These are phyloP conservation scores for Colletotrichum abscissum DNA, from an alignment of 2,329 filamentous ascomycete species.

Conservation along the genomic window DNA sequence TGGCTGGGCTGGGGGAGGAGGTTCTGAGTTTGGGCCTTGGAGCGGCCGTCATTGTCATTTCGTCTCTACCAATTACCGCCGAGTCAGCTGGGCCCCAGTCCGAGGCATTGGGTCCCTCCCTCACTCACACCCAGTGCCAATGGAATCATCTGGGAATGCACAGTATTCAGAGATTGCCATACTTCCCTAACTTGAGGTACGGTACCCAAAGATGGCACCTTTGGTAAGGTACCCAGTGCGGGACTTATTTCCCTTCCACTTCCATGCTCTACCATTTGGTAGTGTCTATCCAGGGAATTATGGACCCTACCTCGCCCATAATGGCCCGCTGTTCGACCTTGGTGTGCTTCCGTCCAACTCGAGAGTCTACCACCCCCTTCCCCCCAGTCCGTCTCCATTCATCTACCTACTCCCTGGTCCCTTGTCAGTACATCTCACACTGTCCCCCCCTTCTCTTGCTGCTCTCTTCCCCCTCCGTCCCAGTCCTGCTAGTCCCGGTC, in stretches of 20 bases:
- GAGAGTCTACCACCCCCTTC: not conserved
- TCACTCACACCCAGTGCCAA: not conserved
- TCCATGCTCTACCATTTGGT: not conserved
- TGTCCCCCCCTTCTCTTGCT: not conserved
- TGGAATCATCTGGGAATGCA: not conserved
- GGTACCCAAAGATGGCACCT: not conserved
- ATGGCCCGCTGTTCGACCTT: not conserved
- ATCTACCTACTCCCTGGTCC: not conserved
- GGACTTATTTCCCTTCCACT: too few relatives aligned
- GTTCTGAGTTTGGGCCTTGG: constrained; percentile 12
- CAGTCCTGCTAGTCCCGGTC: constrained; percentile 11
- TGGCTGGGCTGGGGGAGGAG: not conserved
- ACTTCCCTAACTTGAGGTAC: too few relatives aligned
- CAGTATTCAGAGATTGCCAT: too few relatives aligned
- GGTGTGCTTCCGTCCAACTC: not conserved
- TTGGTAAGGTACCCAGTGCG: not conserved
- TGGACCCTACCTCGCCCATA: not conserved
- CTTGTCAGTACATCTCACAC: not conserved
- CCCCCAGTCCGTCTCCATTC: not conserved
- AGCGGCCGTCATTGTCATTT: constrained; percentile 21
- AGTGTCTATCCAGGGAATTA: not conserved
- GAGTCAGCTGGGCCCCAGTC: constrained; percentile 35
- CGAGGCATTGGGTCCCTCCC: constrained; percentile 32
- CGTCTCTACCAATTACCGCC: constrained; percentile 27
- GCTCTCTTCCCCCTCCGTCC: not conserved